phyloP scores from a whole-genome alignment of 768 basidiomycete species.

The Erythrobasidium yunnanense region DNA sequence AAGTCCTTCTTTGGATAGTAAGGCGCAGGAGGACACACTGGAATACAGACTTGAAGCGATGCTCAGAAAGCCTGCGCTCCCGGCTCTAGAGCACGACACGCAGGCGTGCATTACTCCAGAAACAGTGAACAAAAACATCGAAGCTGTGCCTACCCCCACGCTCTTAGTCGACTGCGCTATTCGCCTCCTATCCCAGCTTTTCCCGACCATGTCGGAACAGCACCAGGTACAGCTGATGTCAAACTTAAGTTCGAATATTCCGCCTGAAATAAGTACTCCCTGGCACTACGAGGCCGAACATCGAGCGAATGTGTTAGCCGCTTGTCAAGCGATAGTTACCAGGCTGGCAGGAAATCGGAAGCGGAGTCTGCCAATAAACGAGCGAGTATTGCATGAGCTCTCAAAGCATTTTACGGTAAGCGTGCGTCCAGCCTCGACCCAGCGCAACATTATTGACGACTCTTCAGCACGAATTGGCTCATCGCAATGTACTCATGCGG shows the following conservation, averaged over 20 bases:
- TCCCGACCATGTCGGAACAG: background rate
- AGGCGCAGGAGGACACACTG: background rate
- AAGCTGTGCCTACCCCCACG: background rate
- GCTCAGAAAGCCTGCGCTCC: background rate
- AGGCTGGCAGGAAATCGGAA: too few relatives aligned
- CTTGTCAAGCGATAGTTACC: too few relatives aligned
- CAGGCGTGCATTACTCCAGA: background rate
- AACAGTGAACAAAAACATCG: background rate
- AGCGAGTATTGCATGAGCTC: too few relatives aligned
- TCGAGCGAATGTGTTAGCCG: too few relatives aligned
- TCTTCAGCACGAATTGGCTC: constrained; percentile 61
- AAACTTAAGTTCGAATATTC: too few relatives aligned
- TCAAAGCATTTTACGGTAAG: too few relatives aligned
- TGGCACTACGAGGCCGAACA: too few relatives aligned
- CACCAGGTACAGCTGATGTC: background rate
- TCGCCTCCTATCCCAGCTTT: background rate
- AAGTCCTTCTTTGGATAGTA: background rate
- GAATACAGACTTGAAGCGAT: background rate
- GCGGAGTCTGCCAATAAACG: too few relatives aligned
- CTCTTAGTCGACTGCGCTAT: background rate
- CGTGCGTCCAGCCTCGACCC: too few relatives aligned
- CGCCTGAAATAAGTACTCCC: too few relatives aligned
- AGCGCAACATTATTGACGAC: too few relatives aligned
- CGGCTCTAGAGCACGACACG: background rate
- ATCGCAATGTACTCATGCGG: constrained; percentile 66